Evolutionary conservation across 2,329 filamentous ascomycete genomes (phyloP).

Genomic region (Albophoma yamanashiensis): DNA sequence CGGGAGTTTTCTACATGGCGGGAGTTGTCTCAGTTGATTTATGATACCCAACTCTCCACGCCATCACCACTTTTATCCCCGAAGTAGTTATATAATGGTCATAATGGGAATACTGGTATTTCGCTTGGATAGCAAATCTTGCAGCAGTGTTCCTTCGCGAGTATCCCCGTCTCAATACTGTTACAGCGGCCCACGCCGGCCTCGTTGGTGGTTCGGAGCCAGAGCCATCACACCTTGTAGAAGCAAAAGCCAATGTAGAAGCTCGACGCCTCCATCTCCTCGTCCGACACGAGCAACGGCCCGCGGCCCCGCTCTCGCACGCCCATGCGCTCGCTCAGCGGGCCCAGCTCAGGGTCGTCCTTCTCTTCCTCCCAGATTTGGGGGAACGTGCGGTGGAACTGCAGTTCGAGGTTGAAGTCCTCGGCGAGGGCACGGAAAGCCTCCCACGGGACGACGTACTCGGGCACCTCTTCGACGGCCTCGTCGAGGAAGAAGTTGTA

Average conservation of each 20-base stretch:
- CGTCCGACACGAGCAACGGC: conserved; percentile 60
- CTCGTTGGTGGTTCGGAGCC: not conserved
- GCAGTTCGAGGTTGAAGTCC: conserved; percentile 90
- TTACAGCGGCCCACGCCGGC: not conserved
- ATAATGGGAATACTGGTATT: not conserved
- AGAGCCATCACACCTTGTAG: conserved; percentile 66
- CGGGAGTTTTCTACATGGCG: conserved; percentile 6
- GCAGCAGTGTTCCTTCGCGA: not conserved
- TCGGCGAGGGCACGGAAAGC: conserved; percentile 91
- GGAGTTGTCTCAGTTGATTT: conserved; percentile 12
- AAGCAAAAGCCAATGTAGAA: conserved; percentile 97
- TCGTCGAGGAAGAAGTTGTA: conserved; percentile 96
- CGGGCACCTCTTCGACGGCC: conserved; percentile 89
- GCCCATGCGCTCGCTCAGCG: conserved; percentile 90
- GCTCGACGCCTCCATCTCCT: conserved; percentile 85
- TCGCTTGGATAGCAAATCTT: not conserved
- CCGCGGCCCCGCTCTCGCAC: conserved; percentile 64
- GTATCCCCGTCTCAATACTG: not conserved
- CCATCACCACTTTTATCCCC: not conserved
- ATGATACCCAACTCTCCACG: conserved; percentile 20
- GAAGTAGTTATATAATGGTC: not conserved
- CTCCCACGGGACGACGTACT: conserved; percentile 98
- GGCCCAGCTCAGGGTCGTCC: conserved; percentile 69
- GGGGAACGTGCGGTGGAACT: conserved; percentile 83
- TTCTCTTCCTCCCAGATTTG: conserved; percentile 92